A percentile compares a stretch with the other conserved stretches of the same genome.
phyloP scores from a whole-genome alignment of 805 yeast genomes.

The Candida boleticola region DNA sequence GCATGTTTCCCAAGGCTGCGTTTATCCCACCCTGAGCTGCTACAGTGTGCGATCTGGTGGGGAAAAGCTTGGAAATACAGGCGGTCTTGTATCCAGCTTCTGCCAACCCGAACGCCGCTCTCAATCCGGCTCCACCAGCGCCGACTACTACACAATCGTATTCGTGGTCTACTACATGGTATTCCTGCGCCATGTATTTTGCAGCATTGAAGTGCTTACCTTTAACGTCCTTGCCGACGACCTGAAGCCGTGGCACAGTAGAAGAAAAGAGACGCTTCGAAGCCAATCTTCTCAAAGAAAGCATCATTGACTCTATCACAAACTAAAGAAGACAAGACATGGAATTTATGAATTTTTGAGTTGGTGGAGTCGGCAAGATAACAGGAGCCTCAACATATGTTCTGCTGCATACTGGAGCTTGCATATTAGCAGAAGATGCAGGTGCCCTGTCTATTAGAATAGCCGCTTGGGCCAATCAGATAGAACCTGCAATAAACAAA shows the following conservation, averaged over 20 bases:
- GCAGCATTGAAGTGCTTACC: conserved; percentile 40
- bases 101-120: conserved; percentile 98
- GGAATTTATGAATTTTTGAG: no score
- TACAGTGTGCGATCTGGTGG: conserved; percentile 97
- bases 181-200: conserved; percentile 55
- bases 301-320: no score
- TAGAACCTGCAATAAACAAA: no score
- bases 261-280: conserved; percentile 23
- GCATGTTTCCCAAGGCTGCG: conserved; percentile 98
- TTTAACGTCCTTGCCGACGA: conserved; percentile 35
- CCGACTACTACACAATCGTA: conserved; percentile 98
- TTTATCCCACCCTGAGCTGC: conserved; percentile 99
- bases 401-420: no score
- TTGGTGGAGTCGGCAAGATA: no score
- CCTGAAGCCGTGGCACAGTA: conserved; percentile 27
- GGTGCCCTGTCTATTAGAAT: no score
- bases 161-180: conserved; percentile 94
- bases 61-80: conserved; percentile 94
- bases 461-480: no score
- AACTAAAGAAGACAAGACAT: no score
- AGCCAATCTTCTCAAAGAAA: no score
- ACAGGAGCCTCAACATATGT: no score
- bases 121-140: conserved; percentile 98
- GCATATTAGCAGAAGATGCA: no score
- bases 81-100: conserved; percentile 98